Evolutionary conservation across 192 early-diverging fungal genomes (phyloP).

Genomic region (Backusella parvicylindrica): DNA sequence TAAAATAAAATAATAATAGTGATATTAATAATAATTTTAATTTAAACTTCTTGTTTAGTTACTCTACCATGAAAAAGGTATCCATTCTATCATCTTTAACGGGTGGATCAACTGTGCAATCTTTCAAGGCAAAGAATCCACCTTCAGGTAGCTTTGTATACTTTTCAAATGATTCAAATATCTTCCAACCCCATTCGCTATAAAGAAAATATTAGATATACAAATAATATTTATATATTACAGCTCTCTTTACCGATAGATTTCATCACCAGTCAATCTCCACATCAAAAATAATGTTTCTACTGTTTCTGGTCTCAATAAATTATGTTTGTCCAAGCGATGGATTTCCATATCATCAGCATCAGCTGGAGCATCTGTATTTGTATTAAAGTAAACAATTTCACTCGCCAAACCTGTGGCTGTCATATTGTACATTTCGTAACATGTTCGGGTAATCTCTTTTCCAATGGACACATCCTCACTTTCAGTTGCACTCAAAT

Average conservation of each 20-base stretch:
- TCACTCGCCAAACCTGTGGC: conserved; percentile 81
- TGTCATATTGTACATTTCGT: conserved; percentile 77
- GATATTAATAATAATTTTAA: too few species aligned
- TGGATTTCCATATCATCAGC: conserved; percentile 66
- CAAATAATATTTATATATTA: too few species aligned
- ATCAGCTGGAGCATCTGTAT: conserved; percentile 18
- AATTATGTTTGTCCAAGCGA: conserved; percentile 63
- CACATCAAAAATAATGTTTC: conserved; percentile 88
- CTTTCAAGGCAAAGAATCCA: conserved; percentile 54
- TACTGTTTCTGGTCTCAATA: conserved; percentile 86
- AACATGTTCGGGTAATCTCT: conserved; percentile 74
- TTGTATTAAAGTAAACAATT: conserved; percentile 72
- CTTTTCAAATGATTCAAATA: conserved; percentile 83
- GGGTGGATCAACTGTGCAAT: conserved; percentile 51
- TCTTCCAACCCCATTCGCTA: conserved; percentile 81
- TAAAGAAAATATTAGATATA: neutral
- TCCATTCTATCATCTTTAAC: conserved; percentile 70
- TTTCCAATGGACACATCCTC: conserved; percentile 73
- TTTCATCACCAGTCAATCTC: conserved; percentile 78
- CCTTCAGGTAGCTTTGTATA: conserved; percentile 65
- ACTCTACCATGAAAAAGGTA: conserved; percentile 63
- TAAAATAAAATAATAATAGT: conserved; percentile 30
- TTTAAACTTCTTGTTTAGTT: too few species aligned
- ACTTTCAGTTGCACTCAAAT: conserved; percentile 44
- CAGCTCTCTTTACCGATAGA: conserved; percentile 74